Conservation (phyloP, 495 filamentous ascomycete species). For the Hypoxylon trugodes region DNA sequence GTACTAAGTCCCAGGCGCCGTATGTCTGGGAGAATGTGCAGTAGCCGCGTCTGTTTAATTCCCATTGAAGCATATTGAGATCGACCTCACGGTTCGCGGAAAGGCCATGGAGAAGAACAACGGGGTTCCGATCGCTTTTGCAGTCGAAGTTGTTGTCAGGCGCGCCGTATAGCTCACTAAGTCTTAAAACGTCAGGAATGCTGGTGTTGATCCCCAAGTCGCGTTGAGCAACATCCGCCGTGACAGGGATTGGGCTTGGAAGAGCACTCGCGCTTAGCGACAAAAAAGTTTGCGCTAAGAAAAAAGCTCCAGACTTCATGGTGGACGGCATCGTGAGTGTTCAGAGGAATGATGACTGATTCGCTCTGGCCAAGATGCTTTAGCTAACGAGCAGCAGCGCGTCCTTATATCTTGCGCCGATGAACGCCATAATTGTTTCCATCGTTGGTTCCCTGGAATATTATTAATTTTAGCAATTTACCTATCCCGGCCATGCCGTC, state of each 20-base stretch:
- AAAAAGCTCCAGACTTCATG: slow-evolving; percentile 1
- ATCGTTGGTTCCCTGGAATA: background rate
- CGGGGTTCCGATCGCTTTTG: slow-evolving; percentile 52
- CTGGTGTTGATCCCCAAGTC: slow-evolving; percentile 17
- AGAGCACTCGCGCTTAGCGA: slow-evolving; percentile 12
- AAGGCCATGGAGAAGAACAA: slow-evolving; percentile 63
- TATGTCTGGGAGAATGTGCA: slow-evolving; percentile 63
- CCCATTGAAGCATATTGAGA: slow-evolving; percentile 60
- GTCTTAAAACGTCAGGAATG: slow-evolving; percentile 28
- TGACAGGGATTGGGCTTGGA: slow-evolving; percentile 6
- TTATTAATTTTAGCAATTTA: background rate
- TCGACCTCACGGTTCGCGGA: slow-evolving; percentile 61
- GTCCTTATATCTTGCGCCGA: background rate
- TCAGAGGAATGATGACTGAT: background rate
- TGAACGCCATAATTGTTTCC: background rate
- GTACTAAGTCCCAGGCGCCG: slow-evolving; percentile 57
- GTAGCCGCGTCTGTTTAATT: slow-evolving; percentile 59
- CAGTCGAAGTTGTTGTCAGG: slow-evolving; percentile 44
- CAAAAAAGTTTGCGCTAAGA: slow-evolving; percentile 11
- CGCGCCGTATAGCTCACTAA: slow-evolving; percentile 39
- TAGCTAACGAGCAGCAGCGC: background rate
- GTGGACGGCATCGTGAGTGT: background rate
- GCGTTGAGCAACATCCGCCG: slow-evolving; percentile 5
- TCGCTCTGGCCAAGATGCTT: background rate
- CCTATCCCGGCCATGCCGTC: slow-evolving; percentile 1